Base-by-base conservation (phyloP, 2,329 filamentous ascomycete species). In the Penicillium vulpinum region DNA sequence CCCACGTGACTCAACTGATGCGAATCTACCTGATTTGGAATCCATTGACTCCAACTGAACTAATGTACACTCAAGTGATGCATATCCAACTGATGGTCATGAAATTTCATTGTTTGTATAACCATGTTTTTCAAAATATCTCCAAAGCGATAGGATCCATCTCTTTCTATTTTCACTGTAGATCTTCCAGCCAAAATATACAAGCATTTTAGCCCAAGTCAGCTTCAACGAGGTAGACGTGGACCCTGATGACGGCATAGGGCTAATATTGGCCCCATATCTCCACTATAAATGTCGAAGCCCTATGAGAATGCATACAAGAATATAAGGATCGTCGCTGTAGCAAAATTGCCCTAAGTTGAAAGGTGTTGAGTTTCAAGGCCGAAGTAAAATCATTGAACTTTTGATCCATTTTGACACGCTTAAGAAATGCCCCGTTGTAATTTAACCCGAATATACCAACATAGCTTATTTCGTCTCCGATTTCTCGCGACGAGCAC, bases 401-500 rank as follows among this genome's bases (percentile, higher is more conserved):
- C 48, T 52, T 52, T 56, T 52, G 15, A 26, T 39, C 21, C 39
- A 45, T 26, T 56, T 35, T 40, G 24, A 52, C 11, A 46, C 26
- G 24, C 48, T 36, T 51, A 45, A 41, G 16, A 56, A 59, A 55
- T 46, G 40, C 16, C 48, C 48, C 39, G 39, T 51, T 10, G 9
- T 29, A 29, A n/a, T 38, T 24, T 50, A 54, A 36, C 43, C 43
- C 6, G 40, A 16, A 54, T 39, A 35, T 50, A 28, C 35, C 5
- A 51, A 57, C 24, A 15, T 26, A 24, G 33, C 33, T 60, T 62
- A 64, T 36, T 65, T 62, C 26, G 65, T 58, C 40, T 60, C 62
- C 53, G 70, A 68, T 49, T 78, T 71, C 62, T 81, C 83, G 73
- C 90, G 84, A 68, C 91, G 84, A 73, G 88, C 84, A 72, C 87